Conservation (phyloP, 176 grass and related monocot genomes). For the Zoysia japonica region DNA sequence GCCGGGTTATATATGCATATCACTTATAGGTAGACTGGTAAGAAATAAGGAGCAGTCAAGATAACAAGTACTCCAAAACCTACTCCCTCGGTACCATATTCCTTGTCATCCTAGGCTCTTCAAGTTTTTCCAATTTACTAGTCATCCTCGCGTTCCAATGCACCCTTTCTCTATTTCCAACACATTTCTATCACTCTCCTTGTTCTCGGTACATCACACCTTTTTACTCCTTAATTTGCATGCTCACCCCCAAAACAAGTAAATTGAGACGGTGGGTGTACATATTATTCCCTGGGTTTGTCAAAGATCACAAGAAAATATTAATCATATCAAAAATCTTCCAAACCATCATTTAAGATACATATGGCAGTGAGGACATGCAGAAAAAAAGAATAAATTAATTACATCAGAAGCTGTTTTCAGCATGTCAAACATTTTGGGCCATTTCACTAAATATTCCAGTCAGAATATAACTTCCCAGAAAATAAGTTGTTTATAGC, state of each 20-base stretch:
- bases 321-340: conserved; percentile 15
- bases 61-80: conserved; percentile 9
- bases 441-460: conserved; percentile 40
- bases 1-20: conserved; percentile 23
- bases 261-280: no score
- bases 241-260: no score
- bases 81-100: background rate
- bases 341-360: conserved; percentile 21
- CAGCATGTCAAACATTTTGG: conserved; percentile 40
- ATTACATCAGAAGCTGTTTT: conserved; percentile 35
- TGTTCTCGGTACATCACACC: no score
- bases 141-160: no score
- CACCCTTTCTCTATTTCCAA: no score
- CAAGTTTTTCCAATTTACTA: no score
- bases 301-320: conserved; percentile 5
- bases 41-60: conserved; percentile 36
- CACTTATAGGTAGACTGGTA: conserved; percentile 14
- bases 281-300: conserved; percentile 29
- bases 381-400: conserved; percentile 18
- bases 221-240: no score
- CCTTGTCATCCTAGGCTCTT: no score
- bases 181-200: no score
- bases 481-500: conserved; percentile 45
- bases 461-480: conserved; percentile 32
- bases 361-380: conserved; percentile 14